Evolutionary conservation across 1,139 yeast species (phyloP), one percentile per base, ranked within the genome.

Genomic region (Scheffersomyces titani): DNA sequence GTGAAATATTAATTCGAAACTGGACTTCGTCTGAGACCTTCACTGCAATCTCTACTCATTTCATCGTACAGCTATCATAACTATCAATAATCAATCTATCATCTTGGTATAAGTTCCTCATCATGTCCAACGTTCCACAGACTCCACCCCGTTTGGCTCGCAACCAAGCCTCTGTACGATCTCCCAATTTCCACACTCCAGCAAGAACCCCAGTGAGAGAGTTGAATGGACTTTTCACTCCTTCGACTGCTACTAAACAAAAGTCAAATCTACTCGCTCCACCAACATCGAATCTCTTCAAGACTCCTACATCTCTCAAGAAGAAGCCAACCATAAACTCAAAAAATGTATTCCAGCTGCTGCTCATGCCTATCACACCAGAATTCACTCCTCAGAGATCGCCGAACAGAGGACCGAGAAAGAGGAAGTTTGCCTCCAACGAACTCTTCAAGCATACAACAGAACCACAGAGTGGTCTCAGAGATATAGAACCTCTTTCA

Each of bases 321-420:
- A 61, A 59, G 56, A 60, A 59, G 40, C 56, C 62, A 11, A 19
- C 54, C 1, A 20, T 54, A 20, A 18, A 6, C 22, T 13, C 51
- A 30, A 50, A 47, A 19, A n/a, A 46, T 18, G 22, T 51, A 5
- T 22, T 49, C 49, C 49, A 50, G 40, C 18, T 50, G 7, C 47
- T 50, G n/a, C 49, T 51, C 18, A 54, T 69, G 49, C 76, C 76
- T 7, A 58, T 71, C 3, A 70, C 78, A 6, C 80, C 80, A 4
- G 78, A 73, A 44, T 67, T 68, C 60, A 76, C 80, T 4, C 80
- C 81, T 2, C 75, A 73, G n/a, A 69, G 67, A 52, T 59, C 61
- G 5, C 61, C 61, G 16, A 54, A 54, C 22, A 49, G 55, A 21
- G 30, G 56, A 6, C 51, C 57, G 16, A 57, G 66, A 21, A 63